These are phyloP conservation scores for Dimargaris verticillata DNA, from an alignment of 192 early-diverging fungal species.

Conservation along the genomic window DNA sequence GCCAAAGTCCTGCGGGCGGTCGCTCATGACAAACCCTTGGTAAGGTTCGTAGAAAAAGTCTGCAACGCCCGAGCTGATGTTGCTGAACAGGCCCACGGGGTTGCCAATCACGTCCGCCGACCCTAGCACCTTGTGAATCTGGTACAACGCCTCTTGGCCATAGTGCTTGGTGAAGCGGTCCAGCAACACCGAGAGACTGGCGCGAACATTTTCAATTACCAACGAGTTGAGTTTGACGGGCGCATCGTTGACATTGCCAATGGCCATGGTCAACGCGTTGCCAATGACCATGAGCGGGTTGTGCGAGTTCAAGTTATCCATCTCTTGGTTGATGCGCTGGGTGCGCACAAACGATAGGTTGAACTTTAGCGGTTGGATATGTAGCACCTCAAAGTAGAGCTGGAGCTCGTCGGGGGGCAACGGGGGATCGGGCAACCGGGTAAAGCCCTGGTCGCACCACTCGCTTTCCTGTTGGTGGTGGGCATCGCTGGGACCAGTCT, in stretches of 20 bases:
- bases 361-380: slow-evolving; percentile 85
- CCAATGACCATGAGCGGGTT: slow-evolving; percentile 45
- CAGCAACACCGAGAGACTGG: slow-evolving; percentile 51
- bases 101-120: slow-evolving; percentile 96
- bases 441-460: slow-evolving; percentile 12
- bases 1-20: slow-evolving; percentile 84
- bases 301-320: slow-evolving; percentile 12
- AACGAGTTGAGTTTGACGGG: slow-evolving; percentile 80
- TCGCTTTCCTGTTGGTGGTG: neutral
- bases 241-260: slow-evolving; percentile 92
- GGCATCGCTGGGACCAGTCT: slow-evolving; percentile 10
- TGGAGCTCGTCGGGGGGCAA: slow-evolving; percentile 47
- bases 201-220: slow-evolving; percentile 73
- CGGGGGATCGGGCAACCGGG: slow-evolving; percentile 42
- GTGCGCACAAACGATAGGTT: slow-evolving; percentile 93
- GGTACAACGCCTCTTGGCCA: slow-evolving; percentile 75
- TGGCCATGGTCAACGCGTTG: slow-evolving; percentile 88
- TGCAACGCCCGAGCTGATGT: slow-evolving; percentile 78
- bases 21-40: slow-evolving; percentile 89
- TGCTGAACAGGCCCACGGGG: slow-evolving; percentile 93
- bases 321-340: slow-evolving; percentile 29
- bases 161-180: slow-evolving; percentile 78
- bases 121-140: slow-evolving; percentile 70
- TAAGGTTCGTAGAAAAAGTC: slow-evolving; percentile 98
- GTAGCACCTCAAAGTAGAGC: slow-evolving; percentile 87